Evolutionary conservation across 257 asterid species (phyloP).

Genomic region (Solanum arcanum): DNA sequence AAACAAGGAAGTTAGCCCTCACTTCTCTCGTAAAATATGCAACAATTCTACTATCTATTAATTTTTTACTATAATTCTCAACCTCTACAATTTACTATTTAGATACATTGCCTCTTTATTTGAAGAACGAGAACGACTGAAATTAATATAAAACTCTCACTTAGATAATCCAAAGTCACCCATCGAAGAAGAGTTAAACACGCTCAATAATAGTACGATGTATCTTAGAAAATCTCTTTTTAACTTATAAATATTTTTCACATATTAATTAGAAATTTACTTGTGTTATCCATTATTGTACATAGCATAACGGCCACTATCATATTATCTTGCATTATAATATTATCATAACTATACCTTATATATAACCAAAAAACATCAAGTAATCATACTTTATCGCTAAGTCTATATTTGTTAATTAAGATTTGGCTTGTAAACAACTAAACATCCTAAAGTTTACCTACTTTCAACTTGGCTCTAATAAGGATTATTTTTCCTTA

Average conservation of each 20-base stretch:
- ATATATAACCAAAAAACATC: neutral
- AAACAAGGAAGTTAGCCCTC: neutral
- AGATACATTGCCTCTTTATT: no score
- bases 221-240: neutral
- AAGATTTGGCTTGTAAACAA: neutral
- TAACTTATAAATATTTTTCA: neutral
- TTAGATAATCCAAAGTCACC: no score
- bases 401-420: neutral
- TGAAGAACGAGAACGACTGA: rapidly evolving
- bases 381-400: neutral
- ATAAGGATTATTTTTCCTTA: neutral
- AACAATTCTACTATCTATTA: no score
- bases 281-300: neutral
- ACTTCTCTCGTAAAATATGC: neutral
- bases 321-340: neutral
- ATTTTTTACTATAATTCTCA: no score
- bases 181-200: no score
- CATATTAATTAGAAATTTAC: neutral
- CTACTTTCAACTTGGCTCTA: neutral
- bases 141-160: no score
- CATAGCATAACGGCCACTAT: neutral
- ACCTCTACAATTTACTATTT: rapidly evolving
- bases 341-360: neutral
- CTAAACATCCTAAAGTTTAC: neutral
- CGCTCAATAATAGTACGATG: no score